Percentiles rank a stretch among this genome's conserved stretches.
These are phyloP conservation scores for Zanthoxylum bungeanum DNA, from an alignment of 345 rosid genomes.

Conservation along the genomic window DNA sequence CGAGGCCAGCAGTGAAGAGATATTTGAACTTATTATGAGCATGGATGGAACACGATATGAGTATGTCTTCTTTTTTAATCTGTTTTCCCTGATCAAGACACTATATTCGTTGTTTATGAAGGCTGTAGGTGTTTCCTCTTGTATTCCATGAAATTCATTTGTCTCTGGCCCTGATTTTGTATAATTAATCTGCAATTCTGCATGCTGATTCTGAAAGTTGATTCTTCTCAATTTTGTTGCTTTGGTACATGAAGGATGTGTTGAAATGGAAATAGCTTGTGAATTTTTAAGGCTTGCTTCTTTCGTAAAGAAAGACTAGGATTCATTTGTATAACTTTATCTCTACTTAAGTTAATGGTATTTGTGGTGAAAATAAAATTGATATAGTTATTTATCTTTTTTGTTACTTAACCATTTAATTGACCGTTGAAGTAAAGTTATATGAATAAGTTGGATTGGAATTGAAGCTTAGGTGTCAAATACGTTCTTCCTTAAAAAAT, in stretches of 20 bases:
- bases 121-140: neutral
- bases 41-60: conserved; percentile 98
- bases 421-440: neutral
- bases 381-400: too few relatives aligned
- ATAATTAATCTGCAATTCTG: neutral
- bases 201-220: neutral
- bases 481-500: neutral
- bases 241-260: neutral
- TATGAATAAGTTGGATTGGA: neutral
- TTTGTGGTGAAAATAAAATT: too few relatives aligned
- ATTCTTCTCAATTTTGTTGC: too few relatives aligned
- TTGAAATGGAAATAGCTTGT: neutral
- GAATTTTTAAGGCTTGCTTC: neutral
- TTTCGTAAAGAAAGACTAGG: neutral
- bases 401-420: too few relatives aligned
- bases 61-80: too few relatives aligned
- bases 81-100: conserved; percentile 20
- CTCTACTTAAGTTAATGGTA: neutral
- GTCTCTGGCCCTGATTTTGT: neutral
- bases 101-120: neutral
- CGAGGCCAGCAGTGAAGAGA: conserved; percentile 95
- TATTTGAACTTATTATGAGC: conserved; percentile 97
- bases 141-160: too few relatives aligned
- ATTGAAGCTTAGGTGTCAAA: neutral
- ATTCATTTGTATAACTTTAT: neutral